phyloP scores from a whole-genome alignment of 2,329 filamentous ascomycete genomes.

The Colletotrichum agaves region DNA sequence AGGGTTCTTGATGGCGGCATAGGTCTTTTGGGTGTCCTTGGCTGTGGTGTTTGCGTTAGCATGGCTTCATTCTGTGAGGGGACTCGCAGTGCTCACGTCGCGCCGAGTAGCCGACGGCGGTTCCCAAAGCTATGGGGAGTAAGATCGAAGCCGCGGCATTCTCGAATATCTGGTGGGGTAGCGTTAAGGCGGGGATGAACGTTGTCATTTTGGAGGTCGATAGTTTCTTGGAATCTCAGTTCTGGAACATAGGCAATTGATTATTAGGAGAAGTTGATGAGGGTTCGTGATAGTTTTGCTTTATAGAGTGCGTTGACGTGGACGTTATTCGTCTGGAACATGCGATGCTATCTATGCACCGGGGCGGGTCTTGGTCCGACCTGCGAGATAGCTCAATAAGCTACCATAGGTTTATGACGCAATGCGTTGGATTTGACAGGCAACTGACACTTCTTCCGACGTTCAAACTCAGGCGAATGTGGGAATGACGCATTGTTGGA shows the following conservation, averaged over 20 bases:
- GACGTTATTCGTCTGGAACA: conserved; percentile 21
- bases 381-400: conserved; percentile 29
- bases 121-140: conserved; percentile 78
- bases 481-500: not conserved
- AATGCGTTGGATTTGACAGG: conserved; percentile 17
- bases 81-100: conserved; percentile 63
- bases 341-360: conserved; percentile 28
- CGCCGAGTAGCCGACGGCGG: conserved; percentile 76
- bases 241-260: not conserved
- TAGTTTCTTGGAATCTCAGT: not conserved
- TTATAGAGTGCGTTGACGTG: not conserved
- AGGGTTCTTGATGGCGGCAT: conserved; percentile 74
- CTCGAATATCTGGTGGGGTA: conserved; percentile 77
- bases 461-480: not conserved
- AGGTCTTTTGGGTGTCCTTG: conserved; percentile 68
- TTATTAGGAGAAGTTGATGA: not conserved
- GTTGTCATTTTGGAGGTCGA: conserved; percentile 72
- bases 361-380: conserved; percentile 34
- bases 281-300: conserved; percentile 1
- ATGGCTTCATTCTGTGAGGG: not conserved
- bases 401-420: no score
- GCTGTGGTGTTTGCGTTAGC: conserved; percentile 49
- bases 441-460: not conserved
- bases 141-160: conserved; percentile 79
- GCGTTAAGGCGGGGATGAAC: conserved; percentile 80